phyloP scores from a whole-genome alignment of 2,329 filamentous ascomycete species.

The Arachnopeziza araneosa region DNA sequence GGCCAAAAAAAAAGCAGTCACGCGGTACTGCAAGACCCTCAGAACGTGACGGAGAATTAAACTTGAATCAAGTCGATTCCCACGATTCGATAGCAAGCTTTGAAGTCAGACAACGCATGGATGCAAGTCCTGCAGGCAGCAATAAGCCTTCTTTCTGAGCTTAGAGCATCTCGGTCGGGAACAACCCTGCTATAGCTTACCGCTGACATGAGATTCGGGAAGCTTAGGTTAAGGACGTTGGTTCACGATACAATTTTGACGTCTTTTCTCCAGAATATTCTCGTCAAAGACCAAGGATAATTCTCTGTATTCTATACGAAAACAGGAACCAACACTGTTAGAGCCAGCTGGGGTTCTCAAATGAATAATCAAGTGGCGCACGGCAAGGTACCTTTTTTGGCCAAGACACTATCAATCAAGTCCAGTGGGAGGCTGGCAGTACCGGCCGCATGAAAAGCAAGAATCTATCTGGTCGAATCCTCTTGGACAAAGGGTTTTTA shows the following conservation, averaged over 20 bases:
- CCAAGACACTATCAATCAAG: background rate
- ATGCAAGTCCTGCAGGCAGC: background rate
- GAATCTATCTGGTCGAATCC: background rate
- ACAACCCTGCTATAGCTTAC: background rate
- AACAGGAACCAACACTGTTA: background rate
- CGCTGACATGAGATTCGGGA: background rate
- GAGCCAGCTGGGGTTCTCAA: background rate
- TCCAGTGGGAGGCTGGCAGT: background rate
- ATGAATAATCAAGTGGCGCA: background rate
- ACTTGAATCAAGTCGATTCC: background rate
- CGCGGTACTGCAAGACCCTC: too few relatives aligned
- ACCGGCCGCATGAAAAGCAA: background rate
- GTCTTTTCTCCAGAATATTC: background rate
- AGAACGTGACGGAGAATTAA: background rate
- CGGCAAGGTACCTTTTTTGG: background rate
- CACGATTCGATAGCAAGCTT: background rate
- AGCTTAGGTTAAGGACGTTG: background rate
- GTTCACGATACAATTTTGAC: background rate
- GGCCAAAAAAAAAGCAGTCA: background rate
- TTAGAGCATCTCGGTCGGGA: background rate
- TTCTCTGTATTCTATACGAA: background rate
- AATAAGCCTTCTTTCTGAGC: background rate
- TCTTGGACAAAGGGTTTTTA: background rate
- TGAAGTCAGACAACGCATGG: background rate
- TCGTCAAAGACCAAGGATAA: background rate